Evolutionary conservation across 768 basidiomycete species (phyloP).

Genomic region (Mycena pura): DNA sequence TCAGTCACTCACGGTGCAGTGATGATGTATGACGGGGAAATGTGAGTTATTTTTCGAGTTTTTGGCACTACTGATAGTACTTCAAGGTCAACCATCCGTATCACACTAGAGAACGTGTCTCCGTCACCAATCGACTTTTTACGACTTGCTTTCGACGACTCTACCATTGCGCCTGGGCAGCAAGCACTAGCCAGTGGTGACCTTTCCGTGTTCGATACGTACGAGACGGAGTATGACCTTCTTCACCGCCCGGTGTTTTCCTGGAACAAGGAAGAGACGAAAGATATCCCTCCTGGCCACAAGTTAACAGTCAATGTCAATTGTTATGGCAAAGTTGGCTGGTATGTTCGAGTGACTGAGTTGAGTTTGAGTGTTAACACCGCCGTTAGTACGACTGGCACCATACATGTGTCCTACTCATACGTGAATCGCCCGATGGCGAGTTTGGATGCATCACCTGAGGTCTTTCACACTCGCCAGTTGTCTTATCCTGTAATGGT

Average conservation of each 20-base stretch:
- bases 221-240: conserved; percentile 88
- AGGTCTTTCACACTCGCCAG: conserved; percentile 85
- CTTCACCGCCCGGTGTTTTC: conserved; percentile 81
- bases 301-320: conserved; percentile 70
- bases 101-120: conserved; percentile 93
- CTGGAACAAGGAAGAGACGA: conserved; percentile 64
- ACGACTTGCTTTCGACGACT: conserved; percentile 88
- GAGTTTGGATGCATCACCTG: conserved; percentile 38
- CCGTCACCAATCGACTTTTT: conserved; percentile 83
- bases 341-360: conserved; percentile 60
- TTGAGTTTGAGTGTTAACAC: conserved; percentile 21
- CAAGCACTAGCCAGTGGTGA: conserved; percentile 81
- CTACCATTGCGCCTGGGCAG: conserved; percentile 79
- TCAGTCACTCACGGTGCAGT: conserved; percentile 93
- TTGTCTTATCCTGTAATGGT: conserved; percentile 88
- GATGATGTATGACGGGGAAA: conserved; percentile 96
- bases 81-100: conserved; percentile 77
- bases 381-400: conserved; percentile 71
- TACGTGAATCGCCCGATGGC: conserved; percentile 56
- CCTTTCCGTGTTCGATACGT: conserved; percentile 82
- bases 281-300: conserved; percentile 70
- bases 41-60: conserved; percentile 52
- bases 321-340: conserved; percentile 91
- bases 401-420: conserved; percentile 86
- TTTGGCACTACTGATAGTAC: conserved; percentile 7